These are phyloP conservation scores for Tylopilus rubrobrunneus DNA, from an alignment of 768 basidiomycete species.

Conservation along the genomic window DNA sequence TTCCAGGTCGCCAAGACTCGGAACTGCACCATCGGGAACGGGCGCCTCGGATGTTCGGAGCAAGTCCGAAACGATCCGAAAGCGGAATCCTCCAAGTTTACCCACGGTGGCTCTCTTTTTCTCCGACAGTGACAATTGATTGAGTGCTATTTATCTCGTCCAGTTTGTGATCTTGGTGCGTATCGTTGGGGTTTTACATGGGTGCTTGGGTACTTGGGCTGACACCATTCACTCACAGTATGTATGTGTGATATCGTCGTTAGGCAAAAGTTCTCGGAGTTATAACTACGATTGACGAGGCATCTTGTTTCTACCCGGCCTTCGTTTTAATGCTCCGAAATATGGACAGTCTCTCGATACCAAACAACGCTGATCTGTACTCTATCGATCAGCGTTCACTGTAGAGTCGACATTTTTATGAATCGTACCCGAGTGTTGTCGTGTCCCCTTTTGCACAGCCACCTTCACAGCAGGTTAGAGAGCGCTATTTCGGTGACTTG, in stretches of 20 bases:
- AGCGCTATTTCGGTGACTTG: background rate
- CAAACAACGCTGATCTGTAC: conserved; percentile 44
- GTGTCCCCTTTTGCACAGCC: conserved; percentile 13
- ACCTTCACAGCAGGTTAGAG: background rate
- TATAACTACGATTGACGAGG: conserved; percentile 84
- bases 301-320: conserved; percentile 49
- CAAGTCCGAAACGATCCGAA: too few relatives aligned
- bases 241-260: background rate
- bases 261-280: conserved; percentile 48
- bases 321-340: conserved; percentile 87
- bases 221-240: background rate
- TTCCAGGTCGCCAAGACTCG: too few relatives aligned
- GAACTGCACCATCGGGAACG: too few relatives aligned
- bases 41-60: too few relatives aligned
- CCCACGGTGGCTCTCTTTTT: too few relatives aligned
- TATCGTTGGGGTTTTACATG: background rate
- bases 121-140: too few relatives aligned
- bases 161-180: background rate
- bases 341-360: conserved; percentile 56
- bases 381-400: conserved; percentile 27
- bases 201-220: background rate
- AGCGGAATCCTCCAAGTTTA: too few relatives aligned
- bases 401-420: conserved; percentile 27
- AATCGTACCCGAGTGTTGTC: background rate
- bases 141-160: too few relatives aligned